phyloP scores from a whole-genome alignment of 345 rosid genomes.

The Balakata baccata region DNA sequence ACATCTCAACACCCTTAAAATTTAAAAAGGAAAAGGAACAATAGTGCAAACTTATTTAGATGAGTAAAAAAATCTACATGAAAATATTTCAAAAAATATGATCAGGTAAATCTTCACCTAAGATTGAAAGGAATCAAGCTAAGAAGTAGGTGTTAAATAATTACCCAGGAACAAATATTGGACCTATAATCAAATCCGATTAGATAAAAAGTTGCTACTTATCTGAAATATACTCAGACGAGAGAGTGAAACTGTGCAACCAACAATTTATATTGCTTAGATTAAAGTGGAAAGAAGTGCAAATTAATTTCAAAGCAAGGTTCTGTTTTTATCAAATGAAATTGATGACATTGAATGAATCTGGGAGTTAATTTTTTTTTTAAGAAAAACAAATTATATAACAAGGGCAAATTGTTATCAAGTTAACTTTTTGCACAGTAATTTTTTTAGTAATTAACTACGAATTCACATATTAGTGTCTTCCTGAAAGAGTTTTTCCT shows the following conservation, averaged over 20 bases:
- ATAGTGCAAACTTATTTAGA: background rate
- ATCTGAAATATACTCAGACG: background rate
- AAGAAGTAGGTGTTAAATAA: background rate
- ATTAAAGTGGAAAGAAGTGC: background rate
- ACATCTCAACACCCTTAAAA: no score
- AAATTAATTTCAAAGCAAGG: background rate
- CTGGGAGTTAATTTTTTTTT: background rate
- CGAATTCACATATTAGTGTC: background rate
- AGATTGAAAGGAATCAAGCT: background rate
- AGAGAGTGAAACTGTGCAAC: background rate
- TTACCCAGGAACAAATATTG: background rate
- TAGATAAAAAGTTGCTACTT: background rate
- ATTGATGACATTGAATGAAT: background rate
- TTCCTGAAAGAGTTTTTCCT: background rate
- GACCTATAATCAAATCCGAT: background rate
- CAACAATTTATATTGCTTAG: background rate
- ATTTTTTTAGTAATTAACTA: background rate
- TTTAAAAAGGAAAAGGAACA: no score
- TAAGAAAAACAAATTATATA: background rate
- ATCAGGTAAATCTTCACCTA: background rate
- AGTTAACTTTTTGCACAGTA: background rate
- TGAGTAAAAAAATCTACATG: background rate
- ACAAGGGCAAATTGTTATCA: background rate
- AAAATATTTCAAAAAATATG: background rate
- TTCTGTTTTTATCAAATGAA: background rate